Conservation (phyloP, 164 flowering plant species). For the Stephania cephalantha region DNA sequence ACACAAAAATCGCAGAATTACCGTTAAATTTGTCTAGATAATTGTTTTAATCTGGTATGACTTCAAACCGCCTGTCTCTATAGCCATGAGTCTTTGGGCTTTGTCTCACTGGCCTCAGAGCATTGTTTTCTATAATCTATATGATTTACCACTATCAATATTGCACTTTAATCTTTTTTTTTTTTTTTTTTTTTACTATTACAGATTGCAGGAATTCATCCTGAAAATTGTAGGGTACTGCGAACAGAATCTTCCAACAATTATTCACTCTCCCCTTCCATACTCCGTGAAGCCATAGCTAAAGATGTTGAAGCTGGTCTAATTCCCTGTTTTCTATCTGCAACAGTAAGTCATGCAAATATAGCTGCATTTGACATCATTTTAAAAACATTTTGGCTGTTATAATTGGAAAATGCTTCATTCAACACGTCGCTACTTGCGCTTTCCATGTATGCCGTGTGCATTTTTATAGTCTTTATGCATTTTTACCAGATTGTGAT, state of each 20-base stretch:
- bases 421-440: not conserved
- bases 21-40: too few relatives aligned
- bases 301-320: conserved; percentile 57
- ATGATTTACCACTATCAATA: not conserved
- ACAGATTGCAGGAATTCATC: conserved; percentile 80
- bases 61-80: too few relatives aligned
- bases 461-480: too few relatives aligned
- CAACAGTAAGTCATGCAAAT: conserved; percentile 50
- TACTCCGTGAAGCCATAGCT: conserved; percentile 45
- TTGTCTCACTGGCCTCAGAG: too few relatives aligned
- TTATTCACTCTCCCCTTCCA: conserved; percentile 66
- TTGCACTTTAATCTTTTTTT: conserved; percentile 4
- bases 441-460: not conserved
- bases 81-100: too few relatives aligned
- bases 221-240: conserved; percentile 60
- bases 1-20: too few relatives aligned
- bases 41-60: too few relatives aligned
- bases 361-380: not conserved
- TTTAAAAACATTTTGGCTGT: not conserved
- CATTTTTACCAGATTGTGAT: not conserved
- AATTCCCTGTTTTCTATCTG: conserved; percentile 71
- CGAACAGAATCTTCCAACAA: conserved; percentile 59
- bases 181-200: conserved; percentile 20
- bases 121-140: too few relatives aligned
- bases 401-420: not conserved